Percentiles rank a stretch among this genome's conserved stretches.
phyloP scores from a whole-genome alignment of 805 yeast genomes.

The Teunomyces barrocoloradensis region DNA sequence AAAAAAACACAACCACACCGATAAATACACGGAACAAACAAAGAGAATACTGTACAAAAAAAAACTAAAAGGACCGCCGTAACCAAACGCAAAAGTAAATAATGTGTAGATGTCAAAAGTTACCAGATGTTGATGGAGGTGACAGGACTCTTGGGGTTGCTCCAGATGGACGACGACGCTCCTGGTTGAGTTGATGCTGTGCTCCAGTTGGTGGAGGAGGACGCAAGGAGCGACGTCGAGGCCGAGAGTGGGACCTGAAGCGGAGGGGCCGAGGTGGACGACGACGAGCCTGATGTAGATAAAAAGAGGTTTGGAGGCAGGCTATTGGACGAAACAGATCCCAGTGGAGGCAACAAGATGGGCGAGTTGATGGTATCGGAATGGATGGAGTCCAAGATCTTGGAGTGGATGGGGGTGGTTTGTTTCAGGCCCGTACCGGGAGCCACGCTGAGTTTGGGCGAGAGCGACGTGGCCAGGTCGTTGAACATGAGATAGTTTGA shows the following conservation, averaged over 20 bases:
- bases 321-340: constrained; percentile 12
- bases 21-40: too few species aligned
- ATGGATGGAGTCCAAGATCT: constrained; percentile 16
- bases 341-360: constrained; percentile 17
- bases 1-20: too few species aligned
- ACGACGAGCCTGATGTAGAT: constrained; percentile 6
- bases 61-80: not conserved
- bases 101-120: not conserved
- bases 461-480: constrained; percentile 18
- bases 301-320: constrained; percentile 26
- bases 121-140: constrained; percentile 1
- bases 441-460: constrained; percentile 8
- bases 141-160: constrained; percentile 13
- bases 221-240: not conserved
- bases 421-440: constrained; percentile 4
- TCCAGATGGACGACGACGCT: constrained; percentile 21
- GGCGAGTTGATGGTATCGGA: constrained; percentile 17
- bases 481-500: constrained; percentile 15
- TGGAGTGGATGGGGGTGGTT: constrained; percentile 13
- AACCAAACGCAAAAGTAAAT: constrained; percentile 4
- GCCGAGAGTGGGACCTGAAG: not conserved
- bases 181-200: constrained; percentile 6
- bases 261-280: not conserved
- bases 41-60: not conserved
- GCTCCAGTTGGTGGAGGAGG: constrained; percentile 12